Evolutionary conservation across 768 basidiomycete species (phyloP), one percentile per base, ranked within the genome.

Genomic region (Vararia minispora): DNA sequence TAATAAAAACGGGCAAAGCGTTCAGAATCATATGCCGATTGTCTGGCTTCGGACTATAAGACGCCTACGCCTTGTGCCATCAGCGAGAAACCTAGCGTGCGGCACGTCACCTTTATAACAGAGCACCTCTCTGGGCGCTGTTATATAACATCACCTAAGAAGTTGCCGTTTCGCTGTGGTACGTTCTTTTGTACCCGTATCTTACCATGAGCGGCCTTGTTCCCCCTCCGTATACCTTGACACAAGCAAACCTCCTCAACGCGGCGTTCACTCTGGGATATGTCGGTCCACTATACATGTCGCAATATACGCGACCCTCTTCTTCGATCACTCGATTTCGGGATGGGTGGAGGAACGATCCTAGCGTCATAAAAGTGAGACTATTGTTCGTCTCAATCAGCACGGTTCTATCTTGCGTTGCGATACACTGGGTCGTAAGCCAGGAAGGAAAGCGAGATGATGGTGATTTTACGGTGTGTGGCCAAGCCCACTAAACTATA

Each of bases 271-370:
- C 74, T 2, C 42, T 61, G 16, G 67, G 68, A 37, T 95, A 92
- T 50, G 88, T 95, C 36, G 85, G 82, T 10, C 83, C 82, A 5
- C 65, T 94, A 27, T 94, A 94, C 59, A 50, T 87, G 41, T 77
- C 69, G 23, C 82, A 76, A 53, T 63, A 70, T 45, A 66, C 76
- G 9, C 69, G 83, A 29, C 62, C 79, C 22, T 67, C 64, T 8
- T 75, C 73, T 53, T 52, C 65, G 51, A 55, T 22, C 47, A 61
- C 33, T 49, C 46, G 61, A 35, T 48, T 40, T 20, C 52, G 65
- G 30, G 73, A 75, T 40, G 62, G 69, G 16, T 78, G 74, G 72
- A 69, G 92, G 44, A 82, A 97, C 53, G 83, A 94, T 51, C 80
- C 90, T 1, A 70, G 70, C 27, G 85, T 94, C 5, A 90, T 98